Percentiles rank a stretch among this genome's conserved stretches.
phyloP scores from a whole-genome alignment of 1,139 yeast species.

The Zygosaccharomyces pseudobailii region DNA sequence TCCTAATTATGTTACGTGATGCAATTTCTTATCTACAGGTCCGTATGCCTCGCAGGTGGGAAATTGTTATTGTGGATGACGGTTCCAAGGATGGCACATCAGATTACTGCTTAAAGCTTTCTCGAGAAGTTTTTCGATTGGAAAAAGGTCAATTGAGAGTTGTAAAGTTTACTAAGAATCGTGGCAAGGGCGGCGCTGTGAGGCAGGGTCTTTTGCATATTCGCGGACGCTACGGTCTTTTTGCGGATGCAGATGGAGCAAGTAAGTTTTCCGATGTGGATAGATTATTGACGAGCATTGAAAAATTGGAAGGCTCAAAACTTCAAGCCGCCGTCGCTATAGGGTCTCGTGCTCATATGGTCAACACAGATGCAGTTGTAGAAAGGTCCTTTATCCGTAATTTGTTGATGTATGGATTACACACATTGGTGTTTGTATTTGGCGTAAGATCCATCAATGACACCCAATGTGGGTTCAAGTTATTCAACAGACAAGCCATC shows the following conservation, averaged over 20 bases:
- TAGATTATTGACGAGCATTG: constrained; percentile 47
- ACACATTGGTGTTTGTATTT: constrained; percentile 76
- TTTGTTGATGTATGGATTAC: constrained; percentile 89
- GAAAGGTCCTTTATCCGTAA: constrained; percentile 84
- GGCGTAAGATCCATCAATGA: constrained; percentile 85
- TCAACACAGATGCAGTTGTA: constrained; percentile 91
- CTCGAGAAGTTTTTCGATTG: constrained; percentile 44
- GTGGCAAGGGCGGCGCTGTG: constrained; percentile 99
- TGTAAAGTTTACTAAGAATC: constrained; percentile 59
- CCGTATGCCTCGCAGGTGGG: constrained; percentile 44
- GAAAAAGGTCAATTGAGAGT: constrained; percentile 63
- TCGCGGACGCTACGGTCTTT: constrained; percentile 68
- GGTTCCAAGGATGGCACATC: constrained; percentile 83
- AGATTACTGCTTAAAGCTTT: constrained; percentile 64
- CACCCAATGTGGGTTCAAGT: constrained; percentile 96
- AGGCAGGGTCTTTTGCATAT: constrained; percentile 82
- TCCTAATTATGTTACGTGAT: constrained; percentile 74
- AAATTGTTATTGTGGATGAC: constrained; percentile 84
- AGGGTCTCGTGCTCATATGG: constrained; percentile 97
- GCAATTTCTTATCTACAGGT: constrained; percentile 53
- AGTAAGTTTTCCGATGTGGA: constrained; percentile 69
- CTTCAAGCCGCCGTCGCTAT: constrained; percentile 59
- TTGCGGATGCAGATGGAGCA: constrained; percentile 99
- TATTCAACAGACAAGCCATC: constrained; percentile 71
- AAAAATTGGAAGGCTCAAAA: constrained; percentile 29